Percentiles rank a stretch among this genome's conserved stretches.
Evolutionary conservation across 306 rosid genomes (phyloP).

Genomic region (Glycine tomentella): DNA sequence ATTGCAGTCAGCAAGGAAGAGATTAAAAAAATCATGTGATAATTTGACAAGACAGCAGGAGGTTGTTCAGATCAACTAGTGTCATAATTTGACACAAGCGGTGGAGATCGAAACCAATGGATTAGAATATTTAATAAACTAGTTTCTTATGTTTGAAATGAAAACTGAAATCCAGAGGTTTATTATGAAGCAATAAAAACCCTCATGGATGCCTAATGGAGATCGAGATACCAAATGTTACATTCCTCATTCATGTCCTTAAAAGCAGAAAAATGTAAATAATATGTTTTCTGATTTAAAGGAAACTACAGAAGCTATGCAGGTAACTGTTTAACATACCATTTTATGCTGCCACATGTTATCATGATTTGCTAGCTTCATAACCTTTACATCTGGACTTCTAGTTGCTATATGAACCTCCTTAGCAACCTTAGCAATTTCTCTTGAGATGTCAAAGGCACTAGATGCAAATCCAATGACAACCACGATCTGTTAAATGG

Average conservation of each 20-base stretch:
- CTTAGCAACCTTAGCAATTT: conserved; percentile 46
- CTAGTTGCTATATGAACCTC: conserved; percentile 48
- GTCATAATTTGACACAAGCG: too few species aligned
- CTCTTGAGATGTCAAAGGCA: conserved; percentile 52
- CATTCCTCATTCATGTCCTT: background rate
- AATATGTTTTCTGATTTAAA: background rate
- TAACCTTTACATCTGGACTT: conserved; percentile 33
- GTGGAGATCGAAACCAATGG: too few species aligned
- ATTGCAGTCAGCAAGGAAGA: too few species aligned
- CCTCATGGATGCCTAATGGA: background rate
- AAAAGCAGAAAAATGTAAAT: too few species aligned
- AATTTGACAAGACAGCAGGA: too few species aligned
- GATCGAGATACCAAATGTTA: background rate
- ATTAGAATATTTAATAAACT: too few species aligned
- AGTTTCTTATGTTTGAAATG: too few species aligned
- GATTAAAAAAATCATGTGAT: too few species aligned
- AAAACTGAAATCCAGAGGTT: too few species aligned
- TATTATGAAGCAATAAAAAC: background rate
- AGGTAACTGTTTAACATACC: conserved; percentile 30
- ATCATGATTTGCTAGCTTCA: conserved; percentile 28
- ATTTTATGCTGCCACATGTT: conserved; percentile 46
- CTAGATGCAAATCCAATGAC: conserved; percentile 47
- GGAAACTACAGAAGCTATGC: background rate
- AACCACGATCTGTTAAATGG: conserved; percentile 34
- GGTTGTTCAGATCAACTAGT: too few species aligned